Percentiles rank a stretch among this genome's conserved stretches.
These are phyloP conservation scores for Ramicandelaber brevisporus DNA, from an alignment of 192 early-diverging fungal species.

Conservation along the genomic window DNA sequence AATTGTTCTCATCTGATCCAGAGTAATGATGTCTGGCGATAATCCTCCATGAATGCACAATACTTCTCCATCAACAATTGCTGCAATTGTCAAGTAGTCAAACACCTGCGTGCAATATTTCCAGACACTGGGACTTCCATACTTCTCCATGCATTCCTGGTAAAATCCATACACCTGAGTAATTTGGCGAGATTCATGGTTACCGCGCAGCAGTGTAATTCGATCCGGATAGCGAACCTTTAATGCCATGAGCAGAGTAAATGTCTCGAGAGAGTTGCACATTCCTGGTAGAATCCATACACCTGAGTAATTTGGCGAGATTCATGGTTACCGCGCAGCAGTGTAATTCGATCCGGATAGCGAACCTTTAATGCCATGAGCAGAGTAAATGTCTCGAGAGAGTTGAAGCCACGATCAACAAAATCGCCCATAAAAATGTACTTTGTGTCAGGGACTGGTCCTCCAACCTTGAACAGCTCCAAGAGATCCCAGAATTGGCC, in stretches of 20 bases:
- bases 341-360: conserved; percentile 89
- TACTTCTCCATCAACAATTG: conserved; percentile 67
- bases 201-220: conserved; percentile 72
- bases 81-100: conserved; percentile 72
- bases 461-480: conserved; percentile 87
- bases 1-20: conserved; percentile 11
- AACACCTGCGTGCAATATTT: conserved; percentile 82
- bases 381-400: conserved; percentile 84
- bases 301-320: conserved; percentile 93
- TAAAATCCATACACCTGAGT: conserved; percentile 92
- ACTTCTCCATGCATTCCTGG: conserved; percentile 72
- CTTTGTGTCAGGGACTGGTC: conserved; percentile 75
- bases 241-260: conserved; percentile 60
- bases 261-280: conserved; percentile 83
- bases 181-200: conserved; percentile 83
- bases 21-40: conserved; percentile 9
- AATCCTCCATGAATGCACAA: conserved; percentile 89
- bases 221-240: conserved; percentile 78
- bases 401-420: conserved; percentile 95
- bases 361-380: conserved; percentile 84
- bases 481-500: conserved; percentile 94
- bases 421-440: conserved; percentile 99
- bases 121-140: conserved; percentile 66
- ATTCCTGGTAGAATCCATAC: conserved; percentile 89
- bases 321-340: conserved; percentile 92